phyloP scores from a whole-genome alignment of 1,139 yeast genomes.

The Suhomyces atakaporum region DNA sequence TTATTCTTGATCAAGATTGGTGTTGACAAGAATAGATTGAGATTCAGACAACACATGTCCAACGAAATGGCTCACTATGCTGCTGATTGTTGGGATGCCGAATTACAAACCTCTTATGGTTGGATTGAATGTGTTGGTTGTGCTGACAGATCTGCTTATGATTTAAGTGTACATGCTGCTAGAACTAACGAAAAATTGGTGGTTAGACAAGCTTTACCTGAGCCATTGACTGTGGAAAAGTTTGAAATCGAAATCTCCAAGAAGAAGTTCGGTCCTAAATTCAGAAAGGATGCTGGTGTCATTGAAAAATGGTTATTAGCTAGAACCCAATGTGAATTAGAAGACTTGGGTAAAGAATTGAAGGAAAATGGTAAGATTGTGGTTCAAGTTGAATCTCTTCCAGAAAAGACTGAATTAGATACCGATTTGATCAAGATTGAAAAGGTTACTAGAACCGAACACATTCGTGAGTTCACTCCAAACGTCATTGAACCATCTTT shows the following conservation, averaged over 20 bases:
- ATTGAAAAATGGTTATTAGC: conserved; percentile 78
- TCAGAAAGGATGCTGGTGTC: conserved; percentile 93
- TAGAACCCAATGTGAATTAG: conserved; percentile 86
- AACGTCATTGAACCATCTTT: conserved; percentile 99
- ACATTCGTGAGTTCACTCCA: conserved; percentile 93
- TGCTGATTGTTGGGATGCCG: conserved; percentile 99
- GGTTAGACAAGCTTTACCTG: conserved; percentile 85
- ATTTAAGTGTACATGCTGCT: conserved; percentile 91
- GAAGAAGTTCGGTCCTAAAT: conserved; percentile 96
- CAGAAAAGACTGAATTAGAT: conserved; percentile 68
- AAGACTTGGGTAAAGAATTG: conserved; percentile 71
- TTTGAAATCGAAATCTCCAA: conserved; percentile 85
- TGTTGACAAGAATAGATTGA: conserved; percentile 75
- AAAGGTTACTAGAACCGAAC: conserved; percentile 80
- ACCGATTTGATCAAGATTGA: conserved; percentile 70
- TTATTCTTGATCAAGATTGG: conserved; percentile 85
- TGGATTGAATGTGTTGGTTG: conserved; percentile 99
- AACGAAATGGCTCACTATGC: conserved; percentile 99
- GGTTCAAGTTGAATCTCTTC: conserved; percentile 62
- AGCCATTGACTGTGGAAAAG: conserved; percentile 79
- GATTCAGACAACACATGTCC: conserved; percentile 98
- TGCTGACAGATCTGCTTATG: conserved; percentile 99
- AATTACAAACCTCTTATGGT: conserved; percentile 91
- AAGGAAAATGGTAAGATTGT: conserved; percentile 62
- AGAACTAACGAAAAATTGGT: conserved; percentile 93